Base-by-base conservation (phyloP, 192 early-diverging fungal species). In the Dissophora globulifera region DNA sequence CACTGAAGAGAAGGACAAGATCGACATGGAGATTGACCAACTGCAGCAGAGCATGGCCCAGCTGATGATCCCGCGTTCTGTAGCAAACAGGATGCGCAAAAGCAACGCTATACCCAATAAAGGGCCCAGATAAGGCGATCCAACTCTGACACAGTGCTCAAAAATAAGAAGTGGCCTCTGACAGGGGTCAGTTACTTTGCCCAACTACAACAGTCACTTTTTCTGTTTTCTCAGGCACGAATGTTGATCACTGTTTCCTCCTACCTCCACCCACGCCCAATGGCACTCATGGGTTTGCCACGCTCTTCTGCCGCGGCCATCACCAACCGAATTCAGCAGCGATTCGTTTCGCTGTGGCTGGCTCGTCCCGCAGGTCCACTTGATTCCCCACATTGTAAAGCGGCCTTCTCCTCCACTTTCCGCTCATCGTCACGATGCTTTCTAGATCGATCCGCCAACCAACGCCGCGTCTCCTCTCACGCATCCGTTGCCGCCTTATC, bases 11-110 rank as follows among this genome's bases (percentile, higher is more conserved):
- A 45, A 49, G 26, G 33, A 12, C 47, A n/a, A 29, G 0, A 16
- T 59, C 4, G 67, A 69, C 19, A 62, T 62, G 59, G 69, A 71
- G 4, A 71, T 71, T 22, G 69, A 71, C 8, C 53, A 56, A 31
- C 35, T 71, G 7, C 69, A 71, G 20, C 32, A 62, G 33, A 71
- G 60, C 35, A 71, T 71, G 69, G 46, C 60, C 13, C 50, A 43
- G 7, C 29, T 71, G 26, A 71, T 71, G 69, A 25, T 71, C 26
- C 69, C 69, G 3, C 58, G 69, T 11, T 61, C 58, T 25, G 69
- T 71, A 12, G 52, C 60, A 2, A 62, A 58, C 29, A 71, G 50
- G 26, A 62, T 71, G 67, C 32, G 49, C 22, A 50, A 26, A n/a
- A 45, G 12, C 43, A n/a, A n/a, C 16, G 43, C 43, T 6, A 38